Conservation (phyloP, 148 eudicot species). For the Pharnaceum exiguum region DNA sequence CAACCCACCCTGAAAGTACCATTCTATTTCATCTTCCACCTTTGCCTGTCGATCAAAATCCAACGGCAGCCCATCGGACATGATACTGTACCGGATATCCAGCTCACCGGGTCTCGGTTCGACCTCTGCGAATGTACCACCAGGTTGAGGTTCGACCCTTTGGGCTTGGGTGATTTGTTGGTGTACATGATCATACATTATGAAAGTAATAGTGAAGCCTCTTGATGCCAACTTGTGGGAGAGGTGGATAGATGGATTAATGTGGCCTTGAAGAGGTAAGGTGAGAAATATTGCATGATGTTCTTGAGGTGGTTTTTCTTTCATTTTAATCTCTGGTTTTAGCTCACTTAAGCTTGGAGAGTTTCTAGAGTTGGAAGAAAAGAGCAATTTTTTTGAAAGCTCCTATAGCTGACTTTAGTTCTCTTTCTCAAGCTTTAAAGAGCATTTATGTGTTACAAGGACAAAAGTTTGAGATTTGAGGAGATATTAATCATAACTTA, state of each 20-base stretch:
- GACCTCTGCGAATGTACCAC: conserved; percentile 35
- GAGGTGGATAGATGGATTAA: conserved; percentile 49
- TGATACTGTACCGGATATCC: conserved; percentile 20
- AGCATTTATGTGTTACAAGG: too few species aligned
- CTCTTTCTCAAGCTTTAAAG: too few species aligned
- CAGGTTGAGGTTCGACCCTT: background rate
- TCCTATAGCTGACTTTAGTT: too few species aligned
- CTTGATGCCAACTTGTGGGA: conserved; percentile 59
- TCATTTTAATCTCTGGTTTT: background rate
- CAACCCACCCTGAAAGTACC: conserved; percentile 43
- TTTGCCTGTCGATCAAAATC: conserved; percentile 18
- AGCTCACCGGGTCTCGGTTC: conserved; percentile 23
- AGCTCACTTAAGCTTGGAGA: too few species aligned
- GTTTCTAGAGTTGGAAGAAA: too few species aligned
- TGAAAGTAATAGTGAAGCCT: conserved; percentile 66
- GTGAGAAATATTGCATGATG: conserved; percentile 48
- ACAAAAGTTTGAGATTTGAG: too few species aligned
- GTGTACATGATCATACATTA: conserved; percentile 56
- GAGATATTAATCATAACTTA: too few species aligned
- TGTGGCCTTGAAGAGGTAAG: conserved; percentile 61
- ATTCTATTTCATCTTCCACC: conserved; percentile 28
- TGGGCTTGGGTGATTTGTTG: conserved; percentile 30
- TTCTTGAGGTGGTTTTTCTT: background rate
- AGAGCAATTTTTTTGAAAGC: too few species aligned
- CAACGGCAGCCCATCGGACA: conserved; percentile 28